Evolutionary conservation across 2,329 filamentous ascomycete genomes (phyloP).

Genomic region (Trichoderma pleuroti): DNA sequence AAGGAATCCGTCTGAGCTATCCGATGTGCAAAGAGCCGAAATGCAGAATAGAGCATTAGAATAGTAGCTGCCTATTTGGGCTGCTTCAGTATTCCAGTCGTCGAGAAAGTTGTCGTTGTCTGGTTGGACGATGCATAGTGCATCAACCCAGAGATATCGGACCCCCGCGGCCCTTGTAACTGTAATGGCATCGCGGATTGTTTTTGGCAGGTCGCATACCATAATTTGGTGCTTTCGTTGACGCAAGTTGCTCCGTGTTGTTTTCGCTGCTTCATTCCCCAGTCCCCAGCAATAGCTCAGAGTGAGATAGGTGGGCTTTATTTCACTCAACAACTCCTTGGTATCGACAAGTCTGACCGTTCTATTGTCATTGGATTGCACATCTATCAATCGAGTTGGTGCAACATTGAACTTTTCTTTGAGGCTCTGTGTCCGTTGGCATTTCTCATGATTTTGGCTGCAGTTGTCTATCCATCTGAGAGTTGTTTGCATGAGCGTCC

Average conservation of each 20-base stretch:
- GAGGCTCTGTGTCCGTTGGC: not conserved
- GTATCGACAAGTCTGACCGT: not conserved
- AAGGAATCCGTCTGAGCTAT: not conserved
- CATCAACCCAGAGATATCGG: not conserved
- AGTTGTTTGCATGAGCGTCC: not conserved
- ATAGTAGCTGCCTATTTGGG: not conserved
- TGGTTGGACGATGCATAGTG: not conserved
- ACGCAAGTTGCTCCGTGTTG: not conserved
- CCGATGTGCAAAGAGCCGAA: not conserved
- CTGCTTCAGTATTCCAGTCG: not conserved
- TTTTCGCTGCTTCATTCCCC: not conserved
- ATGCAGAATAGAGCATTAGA: not conserved
- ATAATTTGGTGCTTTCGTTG: not conserved
- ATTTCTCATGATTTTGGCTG: not conserved
- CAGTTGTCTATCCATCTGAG: not conserved
- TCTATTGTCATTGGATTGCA: not conserved
- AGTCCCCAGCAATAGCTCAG: not conserved
- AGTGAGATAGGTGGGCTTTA: not conserved
- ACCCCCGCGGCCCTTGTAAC: not conserved
- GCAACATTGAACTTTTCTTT: not conserved
- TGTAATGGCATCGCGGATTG: not conserved
- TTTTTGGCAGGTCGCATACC: not conserved
- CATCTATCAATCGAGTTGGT: not conserved
- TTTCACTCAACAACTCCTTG: not conserved
- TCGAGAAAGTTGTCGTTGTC: not conserved